phyloP scores from a whole-genome alignment of 345 rosid genomes.

The Aethionema arabicum region DNA sequence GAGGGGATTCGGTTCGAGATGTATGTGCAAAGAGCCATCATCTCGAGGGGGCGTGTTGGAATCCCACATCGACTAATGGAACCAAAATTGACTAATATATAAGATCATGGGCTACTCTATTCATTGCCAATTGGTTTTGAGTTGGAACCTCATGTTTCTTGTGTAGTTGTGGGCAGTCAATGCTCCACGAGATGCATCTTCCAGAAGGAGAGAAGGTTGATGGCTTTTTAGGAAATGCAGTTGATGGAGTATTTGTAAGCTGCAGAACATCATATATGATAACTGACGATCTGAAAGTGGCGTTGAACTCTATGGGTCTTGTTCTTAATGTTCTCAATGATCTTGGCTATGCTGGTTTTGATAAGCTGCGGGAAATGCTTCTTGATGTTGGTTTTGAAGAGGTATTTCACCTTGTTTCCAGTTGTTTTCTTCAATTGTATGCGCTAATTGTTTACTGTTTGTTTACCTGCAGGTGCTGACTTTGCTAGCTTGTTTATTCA shows the following conservation, averaged over 20 bases:
- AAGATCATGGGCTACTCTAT: too few relatives aligned
- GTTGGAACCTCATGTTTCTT: too few relatives aligned
- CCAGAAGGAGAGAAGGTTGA: not conserved
- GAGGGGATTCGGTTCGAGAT: too few relatives aligned
- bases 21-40: too few relatives aligned
- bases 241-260: constrained; percentile 20
- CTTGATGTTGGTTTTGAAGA: constrained; percentile 31
- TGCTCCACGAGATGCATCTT: not conserved
- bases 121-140: too few relatives aligned
- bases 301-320: constrained; percentile 24
- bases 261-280: constrained; percentile 28
- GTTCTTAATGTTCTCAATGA: constrained; percentile 18
- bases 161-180: constrained; percentile 16
- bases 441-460: not conserved
- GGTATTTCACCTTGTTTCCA: not conserved
- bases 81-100: too few relatives aligned
- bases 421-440: not conserved
- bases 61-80: too few relatives aligned
- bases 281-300: constrained; percentile 33
- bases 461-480: constrained; percentile 15
- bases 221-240: not conserved
- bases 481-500: constrained; percentile 18
- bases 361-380: constrained; percentile 18
- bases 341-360: constrained; percentile 28
- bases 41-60: too few relatives aligned